A percentile compares a stretch with the other conserved stretches of the same genome.
Conservation (phyloP, 129 eudicot species). For the Arctium minus region DNA sequence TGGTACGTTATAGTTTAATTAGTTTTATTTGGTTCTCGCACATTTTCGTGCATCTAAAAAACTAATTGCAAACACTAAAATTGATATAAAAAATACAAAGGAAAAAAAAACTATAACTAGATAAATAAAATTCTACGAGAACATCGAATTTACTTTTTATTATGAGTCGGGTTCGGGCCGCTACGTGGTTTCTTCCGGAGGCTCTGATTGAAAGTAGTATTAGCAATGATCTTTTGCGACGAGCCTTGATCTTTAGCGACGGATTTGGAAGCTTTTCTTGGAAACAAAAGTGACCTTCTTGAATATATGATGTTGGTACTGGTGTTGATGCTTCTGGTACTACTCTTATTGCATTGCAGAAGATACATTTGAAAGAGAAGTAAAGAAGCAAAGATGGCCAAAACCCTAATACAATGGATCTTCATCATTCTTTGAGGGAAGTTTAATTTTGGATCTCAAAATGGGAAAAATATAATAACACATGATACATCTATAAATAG, state of each 20-base stretch:
- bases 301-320: constrained; percentile 18
- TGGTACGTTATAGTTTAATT: background rate
- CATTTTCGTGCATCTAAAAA: background rate
- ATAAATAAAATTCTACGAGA: constrained; percentile 16
- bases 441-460: constrained; percentile 15
- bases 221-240: background rate
- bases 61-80: background rate
- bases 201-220: constrained; percentile 14
- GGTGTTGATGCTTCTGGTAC: constrained; percentile 11
- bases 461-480: constrained; percentile 7
- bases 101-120: background rate
- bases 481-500: constrained; percentile 17
- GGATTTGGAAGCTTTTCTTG: background rate
- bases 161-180: constrained; percentile 37
- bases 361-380: constrained; percentile 16
- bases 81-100: background rate
- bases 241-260: constrained; percentile 14
- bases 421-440: constrained; percentile 19
- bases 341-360: constrained; percentile 1
- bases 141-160: constrained; percentile 11
- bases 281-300: constrained; percentile 22
- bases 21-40: too few relatives aligned
- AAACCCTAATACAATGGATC: constrained; percentile 14
- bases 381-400: constrained; percentile 25
- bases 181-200: constrained; percentile 37